Base-by-base conservation (phyloP, 768 basidiomycete genomes). In the Infundibulicybe gibba region DNA sequence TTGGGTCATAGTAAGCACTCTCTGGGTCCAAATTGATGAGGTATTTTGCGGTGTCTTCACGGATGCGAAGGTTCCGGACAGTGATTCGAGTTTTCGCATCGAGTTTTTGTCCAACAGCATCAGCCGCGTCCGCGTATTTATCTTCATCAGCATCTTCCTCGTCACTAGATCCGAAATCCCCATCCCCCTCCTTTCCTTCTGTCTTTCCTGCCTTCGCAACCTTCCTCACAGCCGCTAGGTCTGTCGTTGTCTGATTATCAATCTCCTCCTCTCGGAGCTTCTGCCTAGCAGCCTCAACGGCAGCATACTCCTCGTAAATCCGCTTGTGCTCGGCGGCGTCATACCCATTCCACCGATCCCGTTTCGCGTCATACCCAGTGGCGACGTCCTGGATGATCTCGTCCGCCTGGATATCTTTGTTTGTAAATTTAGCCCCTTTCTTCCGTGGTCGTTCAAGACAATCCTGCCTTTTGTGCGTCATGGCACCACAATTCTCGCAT, bases 1-100 rank as follows among this genome's bases (percentile, higher is more conserved):
- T 99, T 40, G 97, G 97, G 61, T 99, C 97, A 62, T 99, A 99
- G 71, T 98, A 97, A 8, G 97, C 97, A 57, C 90, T 93, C 0
- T 91, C 86, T 1, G 88, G 87, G 65, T 98, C 94, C 64, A 99
- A 65, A 63, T 98, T 99, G 65, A 95, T 89, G 60, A 99, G 79
- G 63, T 99, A 99, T 64, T 99, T 99, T 9, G 97, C 97, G 1
- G 95, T 98, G 63, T 99, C 97, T 69, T 99, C 97, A 61, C 97
- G 87, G 55, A 99, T 98, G 71, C 97, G 90, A 58, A 99, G 73
- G 68, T 99, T 98, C 50, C 97, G 84, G 50, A 99, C 97, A 14
- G 97, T 98, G 48, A 99, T 94, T 45, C 97, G 87, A 16, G 94
- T 97, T 71, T 99, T 98, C 13, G 94, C 90, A 65, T 99, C 97